phyloP scores from a whole-genome alignment of 2,329 filamentous ascomycete species.

The Botryotinia calthae region DNA sequence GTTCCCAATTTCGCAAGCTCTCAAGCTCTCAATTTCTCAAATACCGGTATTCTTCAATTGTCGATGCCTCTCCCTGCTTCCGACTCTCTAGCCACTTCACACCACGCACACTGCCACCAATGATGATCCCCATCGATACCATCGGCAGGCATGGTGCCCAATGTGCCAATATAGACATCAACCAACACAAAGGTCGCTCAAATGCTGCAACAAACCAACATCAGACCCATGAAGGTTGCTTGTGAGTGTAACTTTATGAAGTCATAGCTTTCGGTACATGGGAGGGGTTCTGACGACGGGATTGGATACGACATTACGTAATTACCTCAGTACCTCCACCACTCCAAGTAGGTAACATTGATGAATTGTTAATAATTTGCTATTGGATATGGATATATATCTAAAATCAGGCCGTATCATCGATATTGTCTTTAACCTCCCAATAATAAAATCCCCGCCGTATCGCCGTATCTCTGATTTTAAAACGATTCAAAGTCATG shows the following conservation, averaged over 20 bases:
- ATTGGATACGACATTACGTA: not conserved
- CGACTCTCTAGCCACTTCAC: too few relatives aligned
- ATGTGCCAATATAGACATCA: too few relatives aligned
- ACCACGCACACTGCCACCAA: too few relatives aligned
- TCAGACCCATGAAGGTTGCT: too few relatives aligned
- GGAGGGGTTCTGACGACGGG: not conserved
- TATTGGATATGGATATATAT: not conserved
- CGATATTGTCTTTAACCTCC: not conserved
- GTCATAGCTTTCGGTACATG: not conserved
- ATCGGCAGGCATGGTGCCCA: too few relatives aligned
- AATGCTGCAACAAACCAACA: not conserved
- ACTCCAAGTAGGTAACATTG: not conserved
- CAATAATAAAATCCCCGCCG: not conserved
- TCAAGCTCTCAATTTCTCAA: not conserved
- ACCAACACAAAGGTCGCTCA: not conserved
- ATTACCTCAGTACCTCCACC: too few relatives aligned
- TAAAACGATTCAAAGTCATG: not conserved
- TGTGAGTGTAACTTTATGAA: not conserved
- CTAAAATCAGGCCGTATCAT: not conserved
- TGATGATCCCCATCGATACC: too few relatives aligned
- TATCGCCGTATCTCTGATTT: not conserved
- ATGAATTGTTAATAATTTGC: not conserved
- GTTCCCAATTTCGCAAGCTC: too few relatives aligned
- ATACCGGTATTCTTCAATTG: not conserved
- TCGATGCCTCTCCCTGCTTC: not conserved